These are phyloP conservation scores for Pezicula rhizophila DNA, from an alignment of 2,329 filamentous ascomycete species.

Conservation along the genomic window DNA sequence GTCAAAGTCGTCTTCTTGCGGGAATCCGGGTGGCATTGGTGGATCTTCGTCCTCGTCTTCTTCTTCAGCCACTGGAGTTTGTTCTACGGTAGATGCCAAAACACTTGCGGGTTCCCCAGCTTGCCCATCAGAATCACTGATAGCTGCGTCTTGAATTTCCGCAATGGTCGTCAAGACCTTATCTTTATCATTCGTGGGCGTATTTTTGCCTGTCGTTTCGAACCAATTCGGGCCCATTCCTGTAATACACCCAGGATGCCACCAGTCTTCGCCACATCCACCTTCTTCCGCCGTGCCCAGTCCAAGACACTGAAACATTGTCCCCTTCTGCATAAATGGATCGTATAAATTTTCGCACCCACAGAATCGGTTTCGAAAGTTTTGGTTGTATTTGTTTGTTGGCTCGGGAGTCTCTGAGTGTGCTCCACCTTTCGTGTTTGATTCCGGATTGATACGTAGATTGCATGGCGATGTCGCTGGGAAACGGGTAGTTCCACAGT, in stretches of 20 bases:
- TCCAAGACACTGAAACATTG: slow-evolving; percentile 96
- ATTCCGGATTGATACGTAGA: slow-evolving; percentile 65
- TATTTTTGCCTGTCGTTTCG: slow-evolving; percentile 40
- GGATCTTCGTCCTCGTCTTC: slow-evolving; percentile 49
- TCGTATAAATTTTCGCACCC: slow-evolving; percentile 85
- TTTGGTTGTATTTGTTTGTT: slow-evolving; percentile 89
- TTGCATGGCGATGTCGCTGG: slow-evolving; percentile 62
- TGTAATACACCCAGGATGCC: slow-evolving; percentile 87
- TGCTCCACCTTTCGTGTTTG: slow-evolving; percentile 70
- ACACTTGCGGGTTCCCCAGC: slow-evolving; percentile 11
- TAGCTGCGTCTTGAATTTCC: slow-evolving; percentile 38
- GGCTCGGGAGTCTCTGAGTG: slow-evolving; percentile 66
- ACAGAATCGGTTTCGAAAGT: slow-evolving; percentile 90
- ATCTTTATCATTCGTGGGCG: slow-evolving; percentile 25
- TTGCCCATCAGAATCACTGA: slow-evolving; percentile 12
- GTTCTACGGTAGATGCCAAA: slow-evolving; percentile 21
- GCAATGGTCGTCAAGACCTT: slow-evolving; percentile 41
- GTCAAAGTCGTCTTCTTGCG: slow-evolving; percentile 82
- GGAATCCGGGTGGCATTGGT: slow-evolving; percentile 79
- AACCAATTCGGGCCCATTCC: slow-evolving; percentile 72
- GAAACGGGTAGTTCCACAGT: slow-evolving; percentile 85
- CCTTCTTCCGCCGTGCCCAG: slow-evolving; percentile 73
- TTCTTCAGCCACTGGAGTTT: slow-evolving; percentile 22
- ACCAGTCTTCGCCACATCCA: slow-evolving; percentile 96
- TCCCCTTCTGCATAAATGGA: slow-evolving; percentile 82